Conservation (phyloP, 345 rosid genomes). For the Eucalyptus erythrocorys region DNA sequence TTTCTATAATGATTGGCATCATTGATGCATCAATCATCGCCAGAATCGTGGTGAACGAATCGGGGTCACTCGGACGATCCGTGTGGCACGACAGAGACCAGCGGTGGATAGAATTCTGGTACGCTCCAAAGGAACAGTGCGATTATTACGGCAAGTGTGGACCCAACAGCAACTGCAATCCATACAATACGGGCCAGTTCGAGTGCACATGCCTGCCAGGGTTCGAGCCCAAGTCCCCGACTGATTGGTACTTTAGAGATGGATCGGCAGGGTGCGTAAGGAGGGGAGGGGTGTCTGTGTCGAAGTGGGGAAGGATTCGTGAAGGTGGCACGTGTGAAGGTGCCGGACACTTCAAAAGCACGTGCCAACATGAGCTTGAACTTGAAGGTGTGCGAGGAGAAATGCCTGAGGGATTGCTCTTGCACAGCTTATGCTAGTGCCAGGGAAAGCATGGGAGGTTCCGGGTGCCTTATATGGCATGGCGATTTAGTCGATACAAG, state of each 20-base stretch:
- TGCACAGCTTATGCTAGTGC: slow-evolving; percentile 48
- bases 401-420: slow-evolving; percentile 37
- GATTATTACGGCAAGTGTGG: slow-evolving; percentile 53
- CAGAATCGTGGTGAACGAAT: slow-evolving; percentile 30
- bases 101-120: slow-evolving; percentile 31
- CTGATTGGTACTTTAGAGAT: slow-evolving; percentile 41
- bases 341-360: slow-evolving; percentile 36
- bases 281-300: slow-evolving; percentile 8
- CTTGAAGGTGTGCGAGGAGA: slow-evolving; percentile 16
- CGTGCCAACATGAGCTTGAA: slow-evolving; percentile 23
- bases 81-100: slow-evolving; percentile 27
- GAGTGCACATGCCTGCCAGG: slow-evolving; percentile 57
- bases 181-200: slow-evolving; percentile 2
- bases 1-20: slow-evolving; percentile 10
- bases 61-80: slow-evolving; percentile 21
- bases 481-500: slow-evolving; percentile 29
- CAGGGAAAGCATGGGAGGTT: slow-evolving; percentile 13
- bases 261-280: slow-evolving; percentile 35
- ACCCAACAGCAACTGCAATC: slow-evolving; percentile 3
- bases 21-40: slow-evolving; percentile 11
- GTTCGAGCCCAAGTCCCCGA: slow-evolving; percentile 30
- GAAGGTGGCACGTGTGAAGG: slow-evolving; percentile 20
- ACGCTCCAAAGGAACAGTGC: slow-evolving; percentile 47
- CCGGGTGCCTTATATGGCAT: slow-evolving; percentile 51
- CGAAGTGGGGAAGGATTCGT: slow-evolving; percentile 40